These are phyloP conservation scores for Hypoxylon sp. DNA, from an alignment of 2,329 filamentous ascomycete species.

Conservation along the genomic window DNA sequence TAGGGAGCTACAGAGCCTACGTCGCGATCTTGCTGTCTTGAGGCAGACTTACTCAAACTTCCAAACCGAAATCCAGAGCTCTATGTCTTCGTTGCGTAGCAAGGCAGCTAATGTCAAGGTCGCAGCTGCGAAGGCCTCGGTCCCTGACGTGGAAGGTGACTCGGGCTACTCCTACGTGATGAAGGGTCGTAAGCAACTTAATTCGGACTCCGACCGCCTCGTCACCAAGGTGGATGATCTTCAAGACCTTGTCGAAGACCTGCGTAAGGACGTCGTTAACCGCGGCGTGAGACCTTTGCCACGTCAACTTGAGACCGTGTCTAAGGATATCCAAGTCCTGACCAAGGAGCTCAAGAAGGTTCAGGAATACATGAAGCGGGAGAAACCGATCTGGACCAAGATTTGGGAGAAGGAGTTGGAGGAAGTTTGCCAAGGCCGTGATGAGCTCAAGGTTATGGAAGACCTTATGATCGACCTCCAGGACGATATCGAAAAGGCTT, in stretches of 20 bases:
- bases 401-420: constrained; percentile 99
- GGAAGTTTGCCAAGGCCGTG: constrained; percentile 94
- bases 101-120: constrained; percentile 88
- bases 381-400: constrained; percentile 98
- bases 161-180: constrained; percentile 90
- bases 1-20: constrained; percentile 83
- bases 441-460: constrained; percentile 96
- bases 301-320: constrained; percentile 88
- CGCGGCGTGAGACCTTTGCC: constrained; percentile 93
- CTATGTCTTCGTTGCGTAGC: constrained; percentile 85
- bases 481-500: constrained; percentile 95
- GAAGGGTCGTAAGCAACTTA: constrained; percentile 87
- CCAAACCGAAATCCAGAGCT: constrained; percentile 87
- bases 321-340: constrained; percentile 86
- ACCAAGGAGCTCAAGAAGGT: constrained; percentile 92
- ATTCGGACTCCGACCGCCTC: constrained; percentile 88
- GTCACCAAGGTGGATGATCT: constrained; percentile 95
- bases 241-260: constrained; percentile 96
- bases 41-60: constrained; percentile 95
- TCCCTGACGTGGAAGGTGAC: constrained; percentile 81
- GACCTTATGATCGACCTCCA: constrained; percentile 92
- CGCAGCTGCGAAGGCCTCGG: constrained; percentile 76
- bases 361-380: constrained; percentile 89
- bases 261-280: constrained; percentile 95
- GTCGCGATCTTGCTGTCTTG: constrained; percentile 90